These are phyloP conservation scores for Brassica nigra DNA, from an alignment of 345 rosid species.

Conservation along the genomic window DNA sequence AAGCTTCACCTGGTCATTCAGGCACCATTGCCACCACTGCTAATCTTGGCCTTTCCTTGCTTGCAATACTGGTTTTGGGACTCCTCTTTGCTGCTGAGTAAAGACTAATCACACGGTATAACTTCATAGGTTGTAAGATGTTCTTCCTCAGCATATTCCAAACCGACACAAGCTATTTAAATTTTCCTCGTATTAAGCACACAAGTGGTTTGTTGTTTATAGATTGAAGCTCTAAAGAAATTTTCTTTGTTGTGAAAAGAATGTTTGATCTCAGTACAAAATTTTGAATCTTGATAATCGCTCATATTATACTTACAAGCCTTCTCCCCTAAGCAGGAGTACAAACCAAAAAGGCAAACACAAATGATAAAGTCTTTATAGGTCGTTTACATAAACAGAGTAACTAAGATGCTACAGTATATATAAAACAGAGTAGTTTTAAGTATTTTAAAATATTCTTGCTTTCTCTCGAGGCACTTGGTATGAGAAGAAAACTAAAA, in stretches of 20 bases:
- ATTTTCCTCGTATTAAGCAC: constrained; percentile 16
- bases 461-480: constrained; percentile 15
- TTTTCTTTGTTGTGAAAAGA: constrained; percentile 14
- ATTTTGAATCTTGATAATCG: constrained; percentile 11
- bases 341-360: constrained; percentile 17
- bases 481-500: constrained; percentile 32
- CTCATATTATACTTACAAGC: constrained; percentile 10
- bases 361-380: constrained; percentile 16
- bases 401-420: constrained; percentile 13
- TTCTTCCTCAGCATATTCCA: constrained; percentile 12
- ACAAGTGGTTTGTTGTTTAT: constrained; percentile 19
- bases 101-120: constrained; percentile 12
- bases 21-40: constrained; percentile 35
- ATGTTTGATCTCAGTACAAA: constrained; percentile 24
- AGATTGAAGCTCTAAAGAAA: constrained; percentile 27
- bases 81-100: constrained; percentile 27
- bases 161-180: constrained; percentile 20
- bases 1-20: constrained; percentile 32
- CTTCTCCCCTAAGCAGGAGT: constrained; percentile 2
- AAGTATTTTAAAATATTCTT: background rate
- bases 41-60: constrained; percentile 41
- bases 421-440: background rate
- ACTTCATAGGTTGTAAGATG: constrained; percentile 23
- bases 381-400: background rate
- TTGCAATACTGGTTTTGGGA: constrained; percentile 41